Evolutionary conservation across 2,329 filamentous ascomycete species (phyloP).

Genomic region (Thelonectria blattea): DNA sequence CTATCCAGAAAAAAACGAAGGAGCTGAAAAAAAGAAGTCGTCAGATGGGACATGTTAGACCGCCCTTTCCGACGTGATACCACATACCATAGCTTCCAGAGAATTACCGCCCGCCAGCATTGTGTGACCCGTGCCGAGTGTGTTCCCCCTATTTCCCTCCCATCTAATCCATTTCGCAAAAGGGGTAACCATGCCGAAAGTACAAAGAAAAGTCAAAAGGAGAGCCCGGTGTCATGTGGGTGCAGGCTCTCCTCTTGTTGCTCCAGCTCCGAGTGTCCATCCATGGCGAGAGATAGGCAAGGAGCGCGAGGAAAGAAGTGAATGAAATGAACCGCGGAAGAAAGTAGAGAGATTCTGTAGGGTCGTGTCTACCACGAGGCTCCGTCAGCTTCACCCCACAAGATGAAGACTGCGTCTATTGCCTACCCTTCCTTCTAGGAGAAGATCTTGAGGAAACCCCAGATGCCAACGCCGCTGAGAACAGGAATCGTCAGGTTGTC

Average conservation of each 20-base stretch:
- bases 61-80: conserved; percentile 34
- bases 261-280: conserved; percentile 15
- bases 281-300: conserved; percentile 4
- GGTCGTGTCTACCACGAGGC: conserved; percentile 1
- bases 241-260: not conserved
- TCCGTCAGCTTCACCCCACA: not conserved
- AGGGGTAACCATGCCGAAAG: conserved; percentile 23
- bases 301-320: conserved; percentile 22
- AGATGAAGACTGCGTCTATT: not conserved
- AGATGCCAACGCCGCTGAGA: conserved; percentile 85
- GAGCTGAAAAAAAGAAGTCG: not conserved
- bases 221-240: conserved; percentile 10
- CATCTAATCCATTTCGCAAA: conserved; percentile 18
- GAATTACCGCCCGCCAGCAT: conserved; percentile 13
- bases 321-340: conserved; percentile 16
- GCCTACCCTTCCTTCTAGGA: conserved; percentile 53
- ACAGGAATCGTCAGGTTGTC: conserved; percentile 98
- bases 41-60: conserved; percentile 15
- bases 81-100: conserved; percentile 32
- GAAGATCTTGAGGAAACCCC: conserved; percentile 90
- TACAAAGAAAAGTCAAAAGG: conserved; percentile 28
- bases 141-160: conserved; percentile 11
- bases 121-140: conserved; percentile 1
- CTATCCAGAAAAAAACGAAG: conserved; percentile 8
- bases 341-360: conserved; percentile 23